These are phyloP conservation scores for Gracilariopsis chorda DNA, from an alignment of 23 red algal species.

Conservation along the genomic window DNA sequence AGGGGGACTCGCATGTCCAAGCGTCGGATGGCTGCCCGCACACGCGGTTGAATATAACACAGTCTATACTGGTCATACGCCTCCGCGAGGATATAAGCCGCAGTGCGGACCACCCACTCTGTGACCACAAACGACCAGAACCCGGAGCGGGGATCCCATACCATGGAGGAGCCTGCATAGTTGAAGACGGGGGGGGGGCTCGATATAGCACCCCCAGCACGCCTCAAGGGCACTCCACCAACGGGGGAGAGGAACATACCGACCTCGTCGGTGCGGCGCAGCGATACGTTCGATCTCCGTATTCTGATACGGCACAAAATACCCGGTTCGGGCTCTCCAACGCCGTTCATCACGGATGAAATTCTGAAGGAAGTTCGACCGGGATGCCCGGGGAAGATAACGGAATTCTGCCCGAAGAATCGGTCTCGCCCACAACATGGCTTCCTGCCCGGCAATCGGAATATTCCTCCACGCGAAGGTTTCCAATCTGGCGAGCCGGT, in stretches of 20 bases:
- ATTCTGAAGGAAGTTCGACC: neutral
- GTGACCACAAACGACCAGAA: neutral
- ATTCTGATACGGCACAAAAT: slow-evolving; percentile 1
- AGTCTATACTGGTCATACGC: neutral
- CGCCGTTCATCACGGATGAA: neutral
- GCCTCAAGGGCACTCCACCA: neutral
- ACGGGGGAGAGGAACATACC: neutral
- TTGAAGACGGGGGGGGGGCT: neutral
- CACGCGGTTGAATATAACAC: neutral
- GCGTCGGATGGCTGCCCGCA: neutral
- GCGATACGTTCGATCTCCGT: neutral
- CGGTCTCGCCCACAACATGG: neutral
- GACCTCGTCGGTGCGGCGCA: neutral
- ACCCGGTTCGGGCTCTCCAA: neutral
- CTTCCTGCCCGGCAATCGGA: no score
- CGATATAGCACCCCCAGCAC: neutral
- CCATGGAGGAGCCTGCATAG: neutral
- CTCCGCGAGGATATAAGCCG: no score
- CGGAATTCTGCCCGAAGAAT: neutral
- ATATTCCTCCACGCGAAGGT: no score
- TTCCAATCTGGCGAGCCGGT: no score
- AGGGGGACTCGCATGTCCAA: neutral
- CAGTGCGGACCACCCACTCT: neutral
- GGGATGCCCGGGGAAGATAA: neutral
- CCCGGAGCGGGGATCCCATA: neutral